Base-by-base conservation (phyloP, 208 protist species). In the Spongospora subterranea region DNA sequence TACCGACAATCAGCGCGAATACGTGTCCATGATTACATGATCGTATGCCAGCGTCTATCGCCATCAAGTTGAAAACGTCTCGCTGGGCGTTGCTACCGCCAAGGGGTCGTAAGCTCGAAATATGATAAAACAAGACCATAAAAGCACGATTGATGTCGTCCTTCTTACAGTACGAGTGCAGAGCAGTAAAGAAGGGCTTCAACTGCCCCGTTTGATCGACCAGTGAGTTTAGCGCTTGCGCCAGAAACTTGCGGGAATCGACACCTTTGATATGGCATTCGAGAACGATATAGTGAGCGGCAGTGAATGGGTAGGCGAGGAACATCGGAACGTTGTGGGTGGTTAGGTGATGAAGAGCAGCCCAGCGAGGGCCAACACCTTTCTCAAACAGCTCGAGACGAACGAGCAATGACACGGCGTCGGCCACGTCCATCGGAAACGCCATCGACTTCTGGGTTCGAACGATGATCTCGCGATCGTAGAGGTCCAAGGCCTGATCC, bases 221-320 rank as follows among this genome's bases (percentile, higher is more conserved):
- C 54, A 65, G 54, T 45, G 6, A 13, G 13, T 45, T 35, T 20
- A 35, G 71, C n/a, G 40, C n/a, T 43, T 6, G 6, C 17, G 40
- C 17, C 13, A 82, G 17, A 82, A 40, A 20, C 35, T 82, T n/a
- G 13, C 6, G 17, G 35, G n/a, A 20, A 43, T 6, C 6, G 6
- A 39, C 17, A 35, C 17, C 35, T 20, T 35, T 20, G 71, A 82
- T 43, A 39, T 35, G 71, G 35, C n/a, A 82, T 13, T 6, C 6
- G 6, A 45, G 71, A 82, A 82, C 35, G 35, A 82, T 20, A n/a
- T 39, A 82, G 35, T 82, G 71, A 20, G 71, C 6, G 6, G 71
- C 71, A 82, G 71, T 82, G 71, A 82, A 82, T n/a, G 71, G 71
- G n/a, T 82, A 82, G n/a, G 71, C 17, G 11, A 82, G 35, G 71